Conservation (phyloP, 768 basidiomycete species). For the Collybiopsis luxurians region DNA sequence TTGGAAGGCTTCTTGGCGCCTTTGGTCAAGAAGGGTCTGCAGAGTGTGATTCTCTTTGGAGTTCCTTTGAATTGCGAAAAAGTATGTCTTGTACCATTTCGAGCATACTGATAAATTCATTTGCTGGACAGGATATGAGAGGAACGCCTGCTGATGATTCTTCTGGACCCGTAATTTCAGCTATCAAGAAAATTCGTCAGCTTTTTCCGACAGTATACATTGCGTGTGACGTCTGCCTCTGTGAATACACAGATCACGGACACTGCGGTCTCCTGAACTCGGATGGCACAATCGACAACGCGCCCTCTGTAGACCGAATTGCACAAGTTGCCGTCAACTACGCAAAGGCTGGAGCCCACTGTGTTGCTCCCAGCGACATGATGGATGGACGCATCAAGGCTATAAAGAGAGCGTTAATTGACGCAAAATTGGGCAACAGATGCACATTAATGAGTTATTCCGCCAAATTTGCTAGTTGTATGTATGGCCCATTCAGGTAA, state of each 20-base stretch:
- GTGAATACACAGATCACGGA: constrained; percentile 98
- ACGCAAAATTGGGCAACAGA: constrained; percentile 80
- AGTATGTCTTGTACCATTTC: constrained; percentile 35
- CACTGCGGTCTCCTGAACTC: constrained; percentile 84
- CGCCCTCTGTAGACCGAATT: constrained; percentile 81
- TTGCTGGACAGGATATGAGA: constrained; percentile 57
- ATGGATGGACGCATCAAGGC: constrained; percentile 94
- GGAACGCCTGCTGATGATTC: constrained; percentile 92
- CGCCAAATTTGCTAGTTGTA: constrained; percentile 92
- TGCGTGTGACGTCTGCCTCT: constrained; percentile 96
- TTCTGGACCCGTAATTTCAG: constrained; percentile 88
- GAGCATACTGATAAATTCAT: background rate
- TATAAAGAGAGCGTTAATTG: constrained; percentile 86
- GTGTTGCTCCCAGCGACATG: constrained; percentile 99
- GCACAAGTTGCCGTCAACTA: constrained; percentile 92
- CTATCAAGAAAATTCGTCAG: constrained; percentile 72
- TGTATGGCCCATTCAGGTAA: constrained; percentile 96
- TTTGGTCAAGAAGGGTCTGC: constrained; percentile 84
- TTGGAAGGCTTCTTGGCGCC: constrained; percentile 86
- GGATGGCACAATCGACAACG: constrained; percentile 77
- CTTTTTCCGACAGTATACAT: constrained; percentile 87
- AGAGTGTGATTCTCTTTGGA: constrained; percentile 93
- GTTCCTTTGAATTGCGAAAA: constrained; percentile 82
- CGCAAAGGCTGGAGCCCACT: constrained; percentile 93
- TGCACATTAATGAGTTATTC: constrained; percentile 96